Evolutionary conservation across 108 stramenopile species (phyloP), one percentile per base, ranked within the genome.

Genomic region (Hondaea fermentalgiana): DNA sequence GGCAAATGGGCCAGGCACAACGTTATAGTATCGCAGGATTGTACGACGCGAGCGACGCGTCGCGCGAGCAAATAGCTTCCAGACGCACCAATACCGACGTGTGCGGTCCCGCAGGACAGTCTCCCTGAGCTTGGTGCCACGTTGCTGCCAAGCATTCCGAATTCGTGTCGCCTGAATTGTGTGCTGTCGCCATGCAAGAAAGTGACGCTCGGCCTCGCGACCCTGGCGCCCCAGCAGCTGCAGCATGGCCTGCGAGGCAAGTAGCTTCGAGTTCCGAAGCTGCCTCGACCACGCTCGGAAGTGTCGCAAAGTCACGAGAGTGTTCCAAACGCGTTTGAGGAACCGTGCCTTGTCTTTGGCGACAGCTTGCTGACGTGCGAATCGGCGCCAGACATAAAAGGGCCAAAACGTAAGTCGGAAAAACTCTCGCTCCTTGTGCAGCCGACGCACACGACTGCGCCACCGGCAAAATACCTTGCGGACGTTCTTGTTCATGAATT

Each of bases 351-450:
- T 83, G 12, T 83, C 6, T 6, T 53, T 83, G 10, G 76, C 76
- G 19, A 53, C 6, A 0, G 28, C 25, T 6, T 53, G 45, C 17
- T 83, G 76, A 23, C 19, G n/a, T 6, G 76, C 51, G 16, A n/a
- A 83, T 17, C 76, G 76, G 0, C 76, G 45, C 76, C 76, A 83
- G 12, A 83, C 51, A 83, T 53, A 83, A 83, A 83, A 83, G n/a
- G 76, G 76, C 76, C 76, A 83, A 23, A 83, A 83, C 1, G 25
- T 53, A 23, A 53, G 51, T 12, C 76, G 45, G 3, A 83, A 83
- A 23, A 83, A 53, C 51, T 83, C 76, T 6, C 51, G 45, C 25
- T 83, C 49, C 19, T 47, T 53, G 28, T 53, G 45, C n/a, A 53
- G n/a, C 6, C 76, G 76, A 21, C 51, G 76, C n/a, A 53, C 76